Evolutionary conservation across 2,329 filamentous ascomycete genomes (phyloP).

Genomic region (Rhytidhysteron rufulum): DNA sequence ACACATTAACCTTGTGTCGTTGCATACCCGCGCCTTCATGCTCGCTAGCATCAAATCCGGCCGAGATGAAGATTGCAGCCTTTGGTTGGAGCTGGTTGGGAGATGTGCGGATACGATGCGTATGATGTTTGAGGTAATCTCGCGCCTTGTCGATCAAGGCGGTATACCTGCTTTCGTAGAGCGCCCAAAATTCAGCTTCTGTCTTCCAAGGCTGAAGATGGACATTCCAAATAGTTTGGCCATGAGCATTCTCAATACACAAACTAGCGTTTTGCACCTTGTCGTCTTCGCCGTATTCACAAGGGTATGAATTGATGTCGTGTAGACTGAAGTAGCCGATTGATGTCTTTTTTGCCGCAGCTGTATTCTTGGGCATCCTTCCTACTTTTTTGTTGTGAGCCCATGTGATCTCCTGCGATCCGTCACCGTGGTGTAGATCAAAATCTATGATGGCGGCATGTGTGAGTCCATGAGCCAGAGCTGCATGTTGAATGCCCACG

Average conservation of each 20-base stretch:
- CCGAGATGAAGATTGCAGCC: conserved; percentile 89
- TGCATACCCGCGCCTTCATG: conserved; percentile 94
- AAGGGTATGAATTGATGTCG: conserved; percentile 98
- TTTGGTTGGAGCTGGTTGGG: conserved; percentile 62
- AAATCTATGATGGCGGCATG: conserved; percentile 70
- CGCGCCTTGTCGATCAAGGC: conserved; percentile 77
- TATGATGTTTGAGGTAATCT: conserved; percentile 69
- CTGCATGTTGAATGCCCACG: conserved; percentile 88
- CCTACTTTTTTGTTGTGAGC: conserved; percentile 72
- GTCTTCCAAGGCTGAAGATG: conserved; percentile 86
- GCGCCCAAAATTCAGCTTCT: conserved; percentile 77
- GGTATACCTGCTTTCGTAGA: conserved; percentile 78
- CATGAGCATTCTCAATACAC: conserved; percentile 90
- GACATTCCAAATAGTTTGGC: conserved; percentile 93
- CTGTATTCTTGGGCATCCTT: conserved; percentile 64
- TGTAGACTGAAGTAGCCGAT: conserved; percentile 97
- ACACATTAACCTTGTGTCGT: conserved; percentile 90
- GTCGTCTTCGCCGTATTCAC: conserved; percentile 86
- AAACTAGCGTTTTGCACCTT: conserved; percentile 93
- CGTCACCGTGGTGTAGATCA: conserved; percentile 47
- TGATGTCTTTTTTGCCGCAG: conserved; percentile 73
- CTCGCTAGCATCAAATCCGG: conserved; percentile 95
- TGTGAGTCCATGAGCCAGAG: conserved; percentile 77
- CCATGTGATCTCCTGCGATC: conserved; percentile 94
- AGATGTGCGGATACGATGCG: conserved; percentile 57